Evolutionary conservation across 805 yeast species (phyloP).

Genomic region (Grigorovia jiainica): DNA sequence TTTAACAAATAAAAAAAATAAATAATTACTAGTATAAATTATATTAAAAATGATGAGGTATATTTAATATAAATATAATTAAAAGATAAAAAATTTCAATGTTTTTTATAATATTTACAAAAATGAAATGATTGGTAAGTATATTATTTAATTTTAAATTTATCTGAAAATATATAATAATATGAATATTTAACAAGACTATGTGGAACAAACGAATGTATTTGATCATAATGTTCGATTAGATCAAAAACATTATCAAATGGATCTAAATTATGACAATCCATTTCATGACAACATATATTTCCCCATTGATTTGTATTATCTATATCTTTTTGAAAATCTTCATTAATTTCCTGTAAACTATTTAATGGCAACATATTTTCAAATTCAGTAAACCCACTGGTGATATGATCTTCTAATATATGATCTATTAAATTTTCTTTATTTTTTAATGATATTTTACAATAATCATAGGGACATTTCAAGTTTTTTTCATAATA

Average conservation of each 20-base stretch:
- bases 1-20: too few species aligned
- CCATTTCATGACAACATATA: conserved; percentile 11
- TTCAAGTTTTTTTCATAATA: too few species aligned
- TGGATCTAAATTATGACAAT: neutral
- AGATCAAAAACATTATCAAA: conserved; percentile 11
- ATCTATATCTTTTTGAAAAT: too few species aligned
- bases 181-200: conserved; percentile 15
- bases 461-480: conserved; percentile 15
- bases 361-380: too few species aligned
- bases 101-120: too few species aligned
- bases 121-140: too few species aligned
- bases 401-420: conserved; percentile 12
- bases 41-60: too few species aligned
- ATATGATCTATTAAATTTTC: conserved; percentile 14
- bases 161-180: too few species aligned
- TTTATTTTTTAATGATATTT: conserved; percentile 1
- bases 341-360: too few species aligned
- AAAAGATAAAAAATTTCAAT: too few species aligned
- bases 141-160: too few species aligned
- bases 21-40: neutral
- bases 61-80: too few species aligned
- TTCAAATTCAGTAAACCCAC: conserved; percentile 9
- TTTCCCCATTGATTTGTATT: conserved; percentile 1
- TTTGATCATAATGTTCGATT: conserved; percentile 20
- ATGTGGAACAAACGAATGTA: conserved; percentile 14